Evolutionary conservation across 106 monocot genomes (phyloP).

Genomic region (Apostasia ramifera): DNA sequence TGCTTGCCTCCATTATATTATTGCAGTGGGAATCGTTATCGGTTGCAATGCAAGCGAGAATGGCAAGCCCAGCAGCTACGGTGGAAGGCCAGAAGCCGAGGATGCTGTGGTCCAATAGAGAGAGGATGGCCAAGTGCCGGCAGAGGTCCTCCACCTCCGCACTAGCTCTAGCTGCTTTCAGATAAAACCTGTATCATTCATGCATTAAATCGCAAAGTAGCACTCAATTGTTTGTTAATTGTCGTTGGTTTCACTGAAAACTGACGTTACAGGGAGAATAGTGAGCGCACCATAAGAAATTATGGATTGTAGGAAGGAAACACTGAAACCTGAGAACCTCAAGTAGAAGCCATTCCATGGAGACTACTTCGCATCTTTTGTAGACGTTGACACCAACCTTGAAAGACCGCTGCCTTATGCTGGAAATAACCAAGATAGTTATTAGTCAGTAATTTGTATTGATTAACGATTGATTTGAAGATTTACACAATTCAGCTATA

Average conservation of each 20-base stretch:
- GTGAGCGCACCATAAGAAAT: constrained; percentile 69
- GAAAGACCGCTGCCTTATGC: constrained; percentile 48
- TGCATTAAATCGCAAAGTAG: neutral
- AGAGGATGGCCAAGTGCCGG: constrained; percentile 58
- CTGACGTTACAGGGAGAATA: neutral
- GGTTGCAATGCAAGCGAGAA: constrained; percentile 77
- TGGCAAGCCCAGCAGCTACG: constrained; percentile 81
- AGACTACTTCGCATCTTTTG: constrained; percentile 68
- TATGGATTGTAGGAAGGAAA: constrained; percentile 60
- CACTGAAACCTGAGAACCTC: constrained; percentile 82
- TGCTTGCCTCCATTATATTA: constrained; percentile 67
- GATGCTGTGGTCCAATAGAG: constrained; percentile 64
- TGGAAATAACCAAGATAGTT: constrained; percentile 10
- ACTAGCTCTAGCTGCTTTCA: constrained; percentile 76
- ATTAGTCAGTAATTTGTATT: neutral
- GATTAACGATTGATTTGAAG: neutral
- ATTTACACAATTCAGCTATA: neutral
- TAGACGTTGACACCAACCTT: constrained; percentile 54
- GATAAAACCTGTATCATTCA: constrained; percentile 64
- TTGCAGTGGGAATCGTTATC: constrained; percentile 45
- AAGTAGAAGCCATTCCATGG: constrained; percentile 93
- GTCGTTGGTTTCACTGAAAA: neutral
- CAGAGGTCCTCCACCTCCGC: constrained; percentile 44
- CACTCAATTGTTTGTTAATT: neutral
- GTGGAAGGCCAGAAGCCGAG: constrained; percentile 92